phyloP scores from a whole-genome alignment of 1,139 yeast species.

The Lodderomyces metapsilosis region DNA sequence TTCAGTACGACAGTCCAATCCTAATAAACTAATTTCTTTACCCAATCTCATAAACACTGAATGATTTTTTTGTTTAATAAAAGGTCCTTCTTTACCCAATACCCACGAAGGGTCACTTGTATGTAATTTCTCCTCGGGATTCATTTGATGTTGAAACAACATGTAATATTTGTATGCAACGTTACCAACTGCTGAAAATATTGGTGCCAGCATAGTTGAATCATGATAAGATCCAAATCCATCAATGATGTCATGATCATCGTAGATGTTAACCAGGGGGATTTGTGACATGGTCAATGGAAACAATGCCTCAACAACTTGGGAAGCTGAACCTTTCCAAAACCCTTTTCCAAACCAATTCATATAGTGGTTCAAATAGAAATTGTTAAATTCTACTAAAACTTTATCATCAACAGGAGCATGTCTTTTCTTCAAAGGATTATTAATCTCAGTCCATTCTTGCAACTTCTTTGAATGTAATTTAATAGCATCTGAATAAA shows the following conservation, averaged over 20 bases:
- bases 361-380: constrained; percentile 70
- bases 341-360: constrained; percentile 89
- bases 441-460: constrained; percentile 61
- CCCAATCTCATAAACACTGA: constrained; percentile 76
- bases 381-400: constrained; percentile 54
- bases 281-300: constrained; percentile 79
- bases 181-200: constrained; percentile 70
- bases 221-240: constrained; percentile 90
- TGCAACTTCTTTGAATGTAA: constrained; percentile 51
- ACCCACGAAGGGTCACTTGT: constrained; percentile 60
- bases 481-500: constrained; percentile 83
- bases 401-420: constrained; percentile 43
- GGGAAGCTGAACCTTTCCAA: constrained; percentile 70
- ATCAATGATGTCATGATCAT: constrained; percentile 92
- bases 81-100: constrained; percentile 59
- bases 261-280: constrained; percentile 81
- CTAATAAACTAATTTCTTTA: constrained; percentile 64
- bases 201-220: constrained; percentile 65
- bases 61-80: constrained; percentile 60
- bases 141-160: constrained; percentile 85
- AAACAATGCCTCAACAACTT: constrained; percentile 62
- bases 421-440: constrained; percentile 42
- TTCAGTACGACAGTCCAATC: constrained; percentile 92
- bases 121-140: constrained; percentile 41
- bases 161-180: constrained; percentile 82